phyloP scores from a whole-genome alignment of 345 rosid species.

The Arabis hirsuta region DNA sequence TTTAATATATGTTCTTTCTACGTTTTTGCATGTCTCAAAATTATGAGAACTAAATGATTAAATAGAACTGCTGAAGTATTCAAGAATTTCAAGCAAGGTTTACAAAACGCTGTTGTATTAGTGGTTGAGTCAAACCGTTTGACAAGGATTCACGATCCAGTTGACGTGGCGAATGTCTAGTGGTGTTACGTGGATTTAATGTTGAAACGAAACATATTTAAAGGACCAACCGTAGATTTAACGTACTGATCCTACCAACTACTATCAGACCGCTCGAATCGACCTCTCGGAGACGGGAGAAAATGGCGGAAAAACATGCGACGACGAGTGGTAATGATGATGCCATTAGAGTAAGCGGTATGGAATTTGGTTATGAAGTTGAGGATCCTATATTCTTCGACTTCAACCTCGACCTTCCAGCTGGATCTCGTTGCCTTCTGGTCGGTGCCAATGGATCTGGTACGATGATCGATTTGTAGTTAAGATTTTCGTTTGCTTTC shows the following conservation, averaged over 20 bases:
- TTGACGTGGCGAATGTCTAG: constrained; percentile 15
- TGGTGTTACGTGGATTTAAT: constrained; percentile 15
- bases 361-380: constrained; percentile 77
- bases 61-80: background rate
- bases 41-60: background rate
- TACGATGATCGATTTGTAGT: constrained; percentile 31
- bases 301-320: constrained; percentile 48
- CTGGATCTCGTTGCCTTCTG: constrained; percentile 90
- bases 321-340: constrained; percentile 43
- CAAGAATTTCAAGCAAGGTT: background rate
- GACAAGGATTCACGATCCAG: background rate
- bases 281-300: constrained; percentile 17
- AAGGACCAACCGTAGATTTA: constrained; percentile 9
- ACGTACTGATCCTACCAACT: constrained; percentile 18
- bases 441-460: constrained; percentile 98
- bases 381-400: constrained; percentile 70
- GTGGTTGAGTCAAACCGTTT: no score
- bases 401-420: constrained; percentile 63
- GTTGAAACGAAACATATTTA: constrained; percentile 33
- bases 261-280: constrained; percentile 18
- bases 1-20: no score
- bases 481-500: background rate
- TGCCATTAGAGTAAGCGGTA: constrained; percentile 62
- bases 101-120: background rate
- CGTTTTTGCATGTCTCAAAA: background rate